Percentiles rank a stretch among this genome's conserved stretches.
Evolutionary conservation across 495 filamentous ascomycete species (phyloP).

Genomic region (Podospora pseudopauciseta): DNA sequence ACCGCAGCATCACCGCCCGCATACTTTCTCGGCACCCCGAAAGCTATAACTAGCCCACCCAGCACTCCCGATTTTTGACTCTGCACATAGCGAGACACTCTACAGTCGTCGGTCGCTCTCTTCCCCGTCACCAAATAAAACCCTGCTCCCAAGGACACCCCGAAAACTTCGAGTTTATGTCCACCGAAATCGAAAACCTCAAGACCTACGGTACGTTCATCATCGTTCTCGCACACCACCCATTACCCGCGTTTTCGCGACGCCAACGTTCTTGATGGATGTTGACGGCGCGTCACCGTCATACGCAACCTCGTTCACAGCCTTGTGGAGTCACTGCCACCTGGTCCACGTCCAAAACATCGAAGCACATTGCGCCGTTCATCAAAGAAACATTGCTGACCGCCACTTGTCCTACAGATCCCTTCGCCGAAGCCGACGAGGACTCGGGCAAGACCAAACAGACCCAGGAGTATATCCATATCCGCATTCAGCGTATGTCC

Average conservation of each 20-base stretch:
- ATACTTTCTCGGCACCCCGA: slow-evolving; percentile 19
- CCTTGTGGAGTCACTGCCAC: not conserved
- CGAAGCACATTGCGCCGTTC: not conserved
- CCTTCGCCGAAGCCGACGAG: slow-evolving; percentile 99
- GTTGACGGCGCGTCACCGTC: not conserved
- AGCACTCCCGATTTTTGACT: slow-evolving; percentile 11
- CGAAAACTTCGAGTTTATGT: slow-evolving; percentile 83
- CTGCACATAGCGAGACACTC: slow-evolving; percentile 35
- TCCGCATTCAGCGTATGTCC: slow-evolving; percentile 93
- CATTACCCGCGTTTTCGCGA: not conserved
- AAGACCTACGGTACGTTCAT: slow-evolving; percentile 88
- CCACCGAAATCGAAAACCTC: slow-evolving; percentile 91
- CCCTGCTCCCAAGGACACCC: slow-evolving; percentile 45
- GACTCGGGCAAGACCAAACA: slow-evolving; percentile 91
- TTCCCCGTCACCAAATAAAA: slow-evolving; percentile 32
- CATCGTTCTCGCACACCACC: not conserved
- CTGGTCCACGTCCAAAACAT: not conserved
- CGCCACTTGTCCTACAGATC: slow-evolving; percentile 58
- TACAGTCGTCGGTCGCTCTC: slow-evolving; percentile 46
- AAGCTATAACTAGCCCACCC: not conserved
- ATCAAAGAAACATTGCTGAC: not conserved
- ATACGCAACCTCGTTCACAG: not conserved
- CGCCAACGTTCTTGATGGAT: not conserved
- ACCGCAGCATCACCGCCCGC: slow-evolving; percentile 23
- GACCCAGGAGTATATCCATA: slow-evolving; percentile 95